These are phyloP conservation scores for Nothopassalora personata DNA, from an alignment of 2,329 filamentous ascomycete species.

Conservation along the genomic window DNA sequence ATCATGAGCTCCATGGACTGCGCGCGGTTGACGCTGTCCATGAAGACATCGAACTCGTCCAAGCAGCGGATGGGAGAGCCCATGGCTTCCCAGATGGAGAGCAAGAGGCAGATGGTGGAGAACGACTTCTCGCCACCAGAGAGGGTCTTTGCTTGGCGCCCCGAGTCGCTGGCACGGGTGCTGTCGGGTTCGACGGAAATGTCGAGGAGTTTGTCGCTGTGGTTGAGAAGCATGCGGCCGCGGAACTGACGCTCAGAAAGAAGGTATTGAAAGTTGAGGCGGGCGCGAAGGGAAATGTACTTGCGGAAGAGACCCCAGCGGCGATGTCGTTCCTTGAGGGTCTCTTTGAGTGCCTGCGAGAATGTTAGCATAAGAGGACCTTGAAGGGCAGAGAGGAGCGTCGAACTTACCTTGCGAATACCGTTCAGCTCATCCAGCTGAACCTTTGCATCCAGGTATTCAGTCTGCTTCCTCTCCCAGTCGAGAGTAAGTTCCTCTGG, in stretches of 20 bases:
- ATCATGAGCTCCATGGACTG: constrained; percentile 94
- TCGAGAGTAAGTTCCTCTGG: constrained; percentile 26
- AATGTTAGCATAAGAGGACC: constrained; percentile 8
- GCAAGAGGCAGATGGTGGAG: constrained; percentile 86
- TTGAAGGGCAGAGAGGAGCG: not conserved
- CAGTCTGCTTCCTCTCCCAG: constrained; percentile 29
- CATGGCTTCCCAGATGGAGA: constrained; percentile 97
- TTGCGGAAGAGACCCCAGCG: constrained; percentile 79
- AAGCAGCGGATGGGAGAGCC: constrained; percentile 89
- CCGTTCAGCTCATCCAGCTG: constrained; percentile 22
- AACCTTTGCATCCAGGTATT: constrained; percentile 19
- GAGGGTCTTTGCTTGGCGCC: constrained; percentile 82
- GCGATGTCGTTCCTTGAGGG: constrained; percentile 63
- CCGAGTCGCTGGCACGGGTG: constrained; percentile 62
- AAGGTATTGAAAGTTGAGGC: constrained; percentile 80
- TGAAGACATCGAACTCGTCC: constrained; percentile 98
- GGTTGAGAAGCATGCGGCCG: constrained; percentile 73
- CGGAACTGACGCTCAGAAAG: constrained; percentile 86
- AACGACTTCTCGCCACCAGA: constrained; percentile 98
- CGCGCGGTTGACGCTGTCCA: constrained; percentile 93
- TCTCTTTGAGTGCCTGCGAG: constrained; percentile 47
- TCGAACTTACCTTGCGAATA: constrained; percentile 37
- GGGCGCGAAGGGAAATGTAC: constrained; percentile 78
- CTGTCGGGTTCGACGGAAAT: constrained; percentile 66
- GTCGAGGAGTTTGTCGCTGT: constrained; percentile 66